Conservation (phyloP, 1,284 basidiomycete species). For the Athelia sp. region DNA sequence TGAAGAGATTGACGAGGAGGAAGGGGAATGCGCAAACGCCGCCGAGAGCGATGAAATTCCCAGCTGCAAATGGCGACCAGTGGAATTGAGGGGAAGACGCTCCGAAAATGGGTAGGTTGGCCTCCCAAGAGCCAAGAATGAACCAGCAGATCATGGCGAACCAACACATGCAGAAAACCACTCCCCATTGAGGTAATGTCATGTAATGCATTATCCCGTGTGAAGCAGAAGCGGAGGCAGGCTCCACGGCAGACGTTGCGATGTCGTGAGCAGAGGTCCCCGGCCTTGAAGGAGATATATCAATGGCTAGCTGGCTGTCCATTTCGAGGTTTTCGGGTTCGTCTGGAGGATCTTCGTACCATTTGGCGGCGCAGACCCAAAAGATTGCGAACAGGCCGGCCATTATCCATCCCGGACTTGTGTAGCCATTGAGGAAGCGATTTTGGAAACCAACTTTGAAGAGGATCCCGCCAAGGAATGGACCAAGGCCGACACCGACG, state of each 20-base stretch:
- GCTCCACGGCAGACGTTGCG: background rate
- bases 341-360: background rate
- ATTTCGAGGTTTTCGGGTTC: background rate
- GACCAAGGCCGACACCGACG: slow-evolving; percentile 59
- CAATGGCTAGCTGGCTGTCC: background rate
- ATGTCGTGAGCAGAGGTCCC: background rate
- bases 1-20: slow-evolving; percentile 54
- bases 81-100: slow-evolving; percentile 42
- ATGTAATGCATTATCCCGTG: background rate
- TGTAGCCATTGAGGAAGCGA: slow-evolving; percentile 55
- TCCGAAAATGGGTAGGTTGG: slow-evolving; percentile 61
- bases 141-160: slow-evolving; percentile 49
- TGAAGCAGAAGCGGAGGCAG: slow-evolving; percentile 37
- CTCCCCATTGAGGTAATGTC: background rate
- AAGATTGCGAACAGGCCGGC: slow-evolving; percentile 49
- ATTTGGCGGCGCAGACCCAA: slow-evolving; percentile 28
- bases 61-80: slow-evolving; percentile 59
- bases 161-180: background rate
- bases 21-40: slow-evolving; percentile 61
- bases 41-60: slow-evolving; percentile 68
- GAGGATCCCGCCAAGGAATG: slow-evolving; percentile 61
- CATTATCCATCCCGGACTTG: slow-evolving; percentile 66
- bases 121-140: slow-evolving; percentile 67
- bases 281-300: background rate
- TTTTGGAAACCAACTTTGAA: slow-evolving; percentile 51